A percentile compares a stretch with the other conserved stretches of the same genome.
These are phyloP conservation scores for Colletotrichum cordylinicola DNA, from an alignment of 2,329 filamentous ascomycete species.

Conservation along the genomic window DNA sequence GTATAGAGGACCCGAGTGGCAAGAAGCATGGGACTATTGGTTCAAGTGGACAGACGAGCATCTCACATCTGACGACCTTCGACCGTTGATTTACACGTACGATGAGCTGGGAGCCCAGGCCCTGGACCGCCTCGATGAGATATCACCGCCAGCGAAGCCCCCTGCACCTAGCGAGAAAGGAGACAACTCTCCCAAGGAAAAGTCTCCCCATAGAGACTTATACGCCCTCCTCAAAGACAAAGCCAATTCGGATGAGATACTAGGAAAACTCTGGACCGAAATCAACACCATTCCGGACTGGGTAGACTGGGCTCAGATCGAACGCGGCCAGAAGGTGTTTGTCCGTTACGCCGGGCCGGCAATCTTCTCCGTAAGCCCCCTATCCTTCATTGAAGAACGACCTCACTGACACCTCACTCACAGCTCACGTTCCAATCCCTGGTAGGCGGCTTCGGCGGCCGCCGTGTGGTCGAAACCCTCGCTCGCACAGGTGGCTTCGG, in stretches of 20 bases:
- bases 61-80: slow-evolving; percentile 61
- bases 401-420: slow-evolving; percentile 26
- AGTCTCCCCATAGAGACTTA: slow-evolving; percentile 56
- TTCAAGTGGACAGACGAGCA: slow-evolving; percentile 75
- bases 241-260: slow-evolving; percentile 58
- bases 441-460: slow-evolving; percentile 75
- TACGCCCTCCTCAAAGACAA: slow-evolving; percentile 68
- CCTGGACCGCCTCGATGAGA: slow-evolving; percentile 65
- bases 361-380: slow-evolving; percentile 56
- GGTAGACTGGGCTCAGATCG: slow-evolving; percentile 81
- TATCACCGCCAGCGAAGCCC: slow-evolving; percentile 51
- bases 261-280: slow-evolving; percentile 66
- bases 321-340: slow-evolving; percentile 77
- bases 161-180: slow-evolving; percentile 37
- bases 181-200: slow-evolving; percentile 34
- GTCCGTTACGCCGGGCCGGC: slow-evolving; percentile 76
- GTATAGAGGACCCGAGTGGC: slow-evolving; percentile 21
- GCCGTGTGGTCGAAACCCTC: slow-evolving; percentile 75
- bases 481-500: slow-evolving; percentile 77
- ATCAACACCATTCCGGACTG: slow-evolving; percentile 72
- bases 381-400: slow-evolving; percentile 26
- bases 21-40: slow-evolving; percentile 63
- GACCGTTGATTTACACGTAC: slow-evolving; percentile 68
- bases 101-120: slow-evolving; percentile 73
- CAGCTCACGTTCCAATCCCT: slow-evolving; percentile 68